Evolutionary conservation across 768 basidiomycete species (phyloP).

Genomic region (Leccinum olivaceopallidum): DNA sequence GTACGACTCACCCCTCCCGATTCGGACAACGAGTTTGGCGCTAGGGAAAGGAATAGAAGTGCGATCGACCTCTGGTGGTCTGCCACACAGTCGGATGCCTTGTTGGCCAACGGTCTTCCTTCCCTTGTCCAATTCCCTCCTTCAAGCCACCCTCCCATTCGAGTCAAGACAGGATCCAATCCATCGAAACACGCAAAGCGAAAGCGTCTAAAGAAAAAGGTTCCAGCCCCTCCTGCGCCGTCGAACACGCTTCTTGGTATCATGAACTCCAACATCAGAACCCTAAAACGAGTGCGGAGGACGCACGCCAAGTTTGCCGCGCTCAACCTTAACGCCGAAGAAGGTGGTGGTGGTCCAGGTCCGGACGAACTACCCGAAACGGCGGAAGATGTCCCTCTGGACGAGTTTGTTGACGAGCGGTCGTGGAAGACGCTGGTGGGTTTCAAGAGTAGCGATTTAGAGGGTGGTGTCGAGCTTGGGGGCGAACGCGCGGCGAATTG

Average conservation of each 20-base stretch:
- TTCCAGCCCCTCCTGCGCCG: constrained; percentile 19
- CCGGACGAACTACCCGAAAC: constrained; percentile 37
- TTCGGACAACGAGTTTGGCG: constrained; percentile 32
- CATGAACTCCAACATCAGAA: constrained; percentile 78
- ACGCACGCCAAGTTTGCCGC: constrained; percentile 73
- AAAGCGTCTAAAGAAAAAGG: constrained; percentile 28
- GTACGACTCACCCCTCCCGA: constrained; percentile 47
- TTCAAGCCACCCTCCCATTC: constrained; percentile 6
- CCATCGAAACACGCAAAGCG: constrained; percentile 15
- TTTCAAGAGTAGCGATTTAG: constrained; percentile 10
- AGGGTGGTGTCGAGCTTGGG: constrained; percentile 52
- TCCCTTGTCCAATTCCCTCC: constrained; percentile 40
- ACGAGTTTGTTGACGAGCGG: constrained; percentile 52
- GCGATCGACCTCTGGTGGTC: constrained; percentile 72
- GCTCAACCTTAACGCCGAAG: constrained; percentile 41
- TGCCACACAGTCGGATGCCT: constrained; percentile 58
- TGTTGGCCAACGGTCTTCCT: constrained; percentile 68
- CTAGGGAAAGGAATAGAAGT: constrained; percentile 39
- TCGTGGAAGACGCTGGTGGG: constrained; percentile 49
- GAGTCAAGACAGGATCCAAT: constrained; percentile 15
- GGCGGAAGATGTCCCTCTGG: constrained; percentile 30
- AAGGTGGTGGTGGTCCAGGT: constrained; percentile 34
- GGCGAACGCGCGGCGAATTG: constrained; percentile 61
- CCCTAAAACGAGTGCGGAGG: constrained; percentile 68
- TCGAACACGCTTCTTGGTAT: constrained; percentile 55